Evolutionary conservation across 2,329 filamentous ascomycete species (phyloP).

Genomic region (Zalaria sp.): DNA sequence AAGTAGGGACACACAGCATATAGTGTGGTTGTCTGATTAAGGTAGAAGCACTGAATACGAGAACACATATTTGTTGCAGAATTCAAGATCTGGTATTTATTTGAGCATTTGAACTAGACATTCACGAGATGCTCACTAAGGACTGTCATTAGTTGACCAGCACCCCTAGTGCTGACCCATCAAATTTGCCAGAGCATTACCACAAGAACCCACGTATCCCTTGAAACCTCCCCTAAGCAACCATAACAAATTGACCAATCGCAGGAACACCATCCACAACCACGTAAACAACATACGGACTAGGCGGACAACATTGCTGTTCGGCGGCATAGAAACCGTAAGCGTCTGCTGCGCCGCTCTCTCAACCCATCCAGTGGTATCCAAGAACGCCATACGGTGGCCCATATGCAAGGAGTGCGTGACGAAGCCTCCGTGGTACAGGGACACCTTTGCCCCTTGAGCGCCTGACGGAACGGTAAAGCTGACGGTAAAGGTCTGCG

Average conservation of each 20-base stretch:
- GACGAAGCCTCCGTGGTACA: constrained; percentile 46
- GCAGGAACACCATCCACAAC: constrained; percentile 39
- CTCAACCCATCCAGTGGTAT: constrained; percentile 18
- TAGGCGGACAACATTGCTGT: constrained; percentile 41
- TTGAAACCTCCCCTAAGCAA: background rate
- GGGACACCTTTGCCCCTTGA: constrained; percentile 32
- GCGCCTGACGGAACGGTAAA: constrained; percentile 31
- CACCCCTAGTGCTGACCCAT: no score
- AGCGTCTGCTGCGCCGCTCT: constrained; percentile 33
- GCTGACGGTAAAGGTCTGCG: constrained; percentile 31
- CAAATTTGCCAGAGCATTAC: no score
- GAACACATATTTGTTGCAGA: no score
- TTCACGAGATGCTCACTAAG: no score
- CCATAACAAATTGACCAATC: constrained; percentile 5
- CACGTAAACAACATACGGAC: constrained; percentile 47
- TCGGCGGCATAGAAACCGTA: constrained; percentile 40
- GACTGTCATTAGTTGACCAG: no score
- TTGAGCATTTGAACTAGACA: no score
- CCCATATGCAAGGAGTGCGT: constrained; percentile 49
- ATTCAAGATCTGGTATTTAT: no score
- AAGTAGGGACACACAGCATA: no score
- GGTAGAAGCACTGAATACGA: no score
- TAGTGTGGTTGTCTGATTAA: no score
- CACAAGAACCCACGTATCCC: no score
- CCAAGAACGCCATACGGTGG: constrained; percentile 41